Conservation (phyloP, 108 stramenopile species). For the Cyclostephanos tholiformis region DNA sequence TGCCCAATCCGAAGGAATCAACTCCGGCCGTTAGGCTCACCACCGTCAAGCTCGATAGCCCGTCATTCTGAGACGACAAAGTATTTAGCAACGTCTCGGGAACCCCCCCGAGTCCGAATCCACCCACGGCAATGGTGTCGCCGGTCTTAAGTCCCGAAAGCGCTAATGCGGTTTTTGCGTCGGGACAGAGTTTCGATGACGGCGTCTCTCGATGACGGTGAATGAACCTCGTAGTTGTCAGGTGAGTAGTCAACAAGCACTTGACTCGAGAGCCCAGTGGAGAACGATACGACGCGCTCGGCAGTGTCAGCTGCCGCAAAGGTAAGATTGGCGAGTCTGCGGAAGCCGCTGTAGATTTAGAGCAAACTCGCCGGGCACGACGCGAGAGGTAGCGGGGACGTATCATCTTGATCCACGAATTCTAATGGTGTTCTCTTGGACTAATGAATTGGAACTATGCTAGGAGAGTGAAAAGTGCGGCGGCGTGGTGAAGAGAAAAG, state of each 20-base stretch:
- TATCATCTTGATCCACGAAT: not conserved
- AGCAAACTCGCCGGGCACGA: not conserved
- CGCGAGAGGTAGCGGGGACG: not conserved
- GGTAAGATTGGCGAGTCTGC: not conserved
- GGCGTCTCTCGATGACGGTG: conserved; percentile 39
- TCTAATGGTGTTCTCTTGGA: no score
- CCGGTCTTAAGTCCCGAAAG: conserved; percentile 48
- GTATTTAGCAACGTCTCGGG: conserved; percentile 78
- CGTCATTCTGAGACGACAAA: conserved; percentile 34
- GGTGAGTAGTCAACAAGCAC: not conserved
- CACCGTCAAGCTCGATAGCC: conserved; percentile 71
- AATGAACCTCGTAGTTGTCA: conserved; percentile 4
- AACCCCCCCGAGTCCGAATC: conserved; percentile 77
- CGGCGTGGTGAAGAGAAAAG: no score
- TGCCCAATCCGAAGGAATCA: conserved; percentile 81
- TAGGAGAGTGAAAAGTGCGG: not conserved
- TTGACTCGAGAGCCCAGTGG: not conserved
- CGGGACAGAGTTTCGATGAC: conserved; percentile 37
- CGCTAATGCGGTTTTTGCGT: conserved; percentile 48
- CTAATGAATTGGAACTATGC: no score
- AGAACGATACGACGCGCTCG: not conserved
- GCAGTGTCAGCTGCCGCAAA: conserved; percentile 5
- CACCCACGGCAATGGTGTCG: conserved; percentile 56
- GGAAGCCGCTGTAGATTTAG: not conserved
- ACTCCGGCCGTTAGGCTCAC: conserved; percentile 86